These are phyloP conservation scores for Rhizopus sp. DNA, from an alignment of 371 early-diverging fungal genomes.

Conservation along the genomic window DNA sequence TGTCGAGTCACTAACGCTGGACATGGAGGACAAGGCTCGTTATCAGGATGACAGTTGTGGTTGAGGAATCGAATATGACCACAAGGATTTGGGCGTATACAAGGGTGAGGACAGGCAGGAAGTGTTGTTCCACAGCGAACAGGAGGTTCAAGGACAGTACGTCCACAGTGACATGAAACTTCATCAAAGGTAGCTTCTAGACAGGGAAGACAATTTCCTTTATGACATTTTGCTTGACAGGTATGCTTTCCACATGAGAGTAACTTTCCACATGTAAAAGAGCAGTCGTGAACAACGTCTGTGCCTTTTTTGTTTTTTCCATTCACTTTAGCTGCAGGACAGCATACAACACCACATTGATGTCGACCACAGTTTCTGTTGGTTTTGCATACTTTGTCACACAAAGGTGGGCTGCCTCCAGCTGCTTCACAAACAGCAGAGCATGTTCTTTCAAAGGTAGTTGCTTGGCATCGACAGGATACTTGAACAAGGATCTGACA, in stretches of 20 bases:
- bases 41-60: conserved; percentile 79
- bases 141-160: conserved; percentile 73
- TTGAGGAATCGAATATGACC: conserved; percentile 66
- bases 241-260: conserved; percentile 69
- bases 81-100: conserved; percentile 66
- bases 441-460: conserved; percentile 53
- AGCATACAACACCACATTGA: conserved; percentile 57
- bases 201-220: conserved; percentile 73
- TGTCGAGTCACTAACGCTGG: conserved; percentile 59
- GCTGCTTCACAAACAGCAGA: conserved; percentile 40
- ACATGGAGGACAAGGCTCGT: conserved; percentile 77
- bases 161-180: conserved; percentile 74
- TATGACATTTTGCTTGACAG: conserved; percentile 73
- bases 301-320: conserved; percentile 31
- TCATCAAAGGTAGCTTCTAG: conserved; percentile 69
- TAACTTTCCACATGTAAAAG: conserved; percentile 60
- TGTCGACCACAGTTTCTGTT: conserved; percentile 72
- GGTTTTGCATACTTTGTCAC: conserved; percentile 64
- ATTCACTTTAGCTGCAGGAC: conserved; percentile 52
- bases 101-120: conserved; percentile 69
- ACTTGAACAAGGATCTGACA: conserved; percentile 54
- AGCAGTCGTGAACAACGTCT: conserved; percentile 64
- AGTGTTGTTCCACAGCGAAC: conserved; percentile 72
- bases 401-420: conserved; percentile 55
- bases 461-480: conserved; percentile 69